Evolutionary conservation across 2,329 filamentous ascomycete species (phyloP).

Genomic region (Geosmithia putterillii): DNA sequence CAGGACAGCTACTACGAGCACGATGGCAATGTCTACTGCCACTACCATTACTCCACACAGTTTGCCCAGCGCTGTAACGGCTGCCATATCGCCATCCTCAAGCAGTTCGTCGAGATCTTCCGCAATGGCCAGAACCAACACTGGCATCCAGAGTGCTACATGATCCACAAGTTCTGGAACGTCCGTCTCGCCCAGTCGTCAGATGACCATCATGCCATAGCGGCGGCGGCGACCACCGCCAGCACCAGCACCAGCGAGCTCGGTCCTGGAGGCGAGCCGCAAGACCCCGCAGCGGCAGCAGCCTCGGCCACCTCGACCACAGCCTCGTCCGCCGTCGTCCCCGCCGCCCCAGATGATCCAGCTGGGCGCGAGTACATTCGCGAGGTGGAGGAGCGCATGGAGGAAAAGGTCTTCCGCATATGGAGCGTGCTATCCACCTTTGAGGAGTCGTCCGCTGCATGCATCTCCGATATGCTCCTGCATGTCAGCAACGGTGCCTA

Average conservation of each 20-base stretch:
- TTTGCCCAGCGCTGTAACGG: constrained; percentile 95
- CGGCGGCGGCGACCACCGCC: constrained; percentile 29
- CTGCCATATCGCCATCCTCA: constrained; percentile 91
- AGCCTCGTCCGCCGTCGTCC: too few relatives aligned
- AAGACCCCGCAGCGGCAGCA: background rate
- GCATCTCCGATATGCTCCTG: constrained; percentile 97
- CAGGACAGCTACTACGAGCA: constrained; percentile 99
- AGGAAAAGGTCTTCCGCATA: constrained; percentile 94
- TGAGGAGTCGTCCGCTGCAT: constrained; percentile 93
- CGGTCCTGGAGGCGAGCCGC: too few relatives aligned
- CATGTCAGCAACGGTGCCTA: constrained; percentile 98
- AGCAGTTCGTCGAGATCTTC: constrained; percentile 98
- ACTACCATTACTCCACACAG: constrained; percentile 96
- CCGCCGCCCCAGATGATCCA: background rate
- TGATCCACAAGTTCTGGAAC: constrained; percentile 99
- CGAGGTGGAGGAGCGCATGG: constrained; percentile 83
- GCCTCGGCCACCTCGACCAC: too few relatives aligned
- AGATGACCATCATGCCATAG: constrained; percentile 26
- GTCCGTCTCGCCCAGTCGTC: constrained; percentile 64
- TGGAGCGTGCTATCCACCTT: constrained; percentile 97
- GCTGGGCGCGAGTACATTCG: constrained; percentile 37
- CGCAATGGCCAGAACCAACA: constrained; percentile 97
- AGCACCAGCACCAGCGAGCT: too few relatives aligned
- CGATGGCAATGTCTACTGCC: constrained; percentile 90
- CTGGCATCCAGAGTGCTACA: constrained; percentile 99